phyloP scores from a whole-genome alignment of 331 rosid species.

The Malus hybrid region DNA sequence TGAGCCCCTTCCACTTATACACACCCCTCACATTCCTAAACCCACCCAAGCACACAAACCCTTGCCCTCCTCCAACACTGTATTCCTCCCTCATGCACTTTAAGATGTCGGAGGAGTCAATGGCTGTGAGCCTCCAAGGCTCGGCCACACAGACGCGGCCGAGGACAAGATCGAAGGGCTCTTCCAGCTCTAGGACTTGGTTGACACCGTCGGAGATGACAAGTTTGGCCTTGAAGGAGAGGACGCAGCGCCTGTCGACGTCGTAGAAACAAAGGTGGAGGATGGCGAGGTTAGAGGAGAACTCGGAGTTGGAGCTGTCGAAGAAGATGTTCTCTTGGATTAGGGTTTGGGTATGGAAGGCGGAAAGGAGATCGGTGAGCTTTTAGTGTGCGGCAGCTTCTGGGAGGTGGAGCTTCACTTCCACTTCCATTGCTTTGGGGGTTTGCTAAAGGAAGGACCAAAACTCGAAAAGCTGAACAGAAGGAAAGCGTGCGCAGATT shows the following conservation, averaged over 20 bases:
- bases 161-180: conserved; percentile 36
- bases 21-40: conserved; percentile 52
- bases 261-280: conserved; percentile 51
- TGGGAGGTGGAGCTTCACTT: conserved; percentile 50
- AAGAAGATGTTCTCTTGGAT: conserved; percentile 62
- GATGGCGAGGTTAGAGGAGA: conserved; percentile 43
- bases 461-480: not conserved
- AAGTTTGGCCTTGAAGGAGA: conserved; percentile 49
- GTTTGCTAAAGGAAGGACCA: not conserved
- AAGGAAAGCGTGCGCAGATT: not conserved
- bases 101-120: conserved; percentile 21
- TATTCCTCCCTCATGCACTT: conserved; percentile 33
- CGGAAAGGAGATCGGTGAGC: conserved; percentile 40
- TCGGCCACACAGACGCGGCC: conserved; percentile 46
- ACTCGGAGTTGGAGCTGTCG: conserved; percentile 45
- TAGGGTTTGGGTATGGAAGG: conserved; percentile 42
- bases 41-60: conserved; percentile 52
- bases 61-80: conserved; percentile 6
- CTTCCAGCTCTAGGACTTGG: conserved; percentile 47
- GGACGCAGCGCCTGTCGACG: conserved; percentile 16
- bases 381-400: conserved; percentile 47
- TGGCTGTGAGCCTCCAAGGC: conserved; percentile 40
- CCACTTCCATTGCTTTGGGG: conserved; percentile 43
- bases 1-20: conserved; percentile 48
- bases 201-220: conserved; percentile 39